Evolutionary conservation across 2,329 filamentous ascomycete genomes (phyloP), one percentile per base, ranked within the genome.

Genomic region (Nectriaceae sp.): DNA sequence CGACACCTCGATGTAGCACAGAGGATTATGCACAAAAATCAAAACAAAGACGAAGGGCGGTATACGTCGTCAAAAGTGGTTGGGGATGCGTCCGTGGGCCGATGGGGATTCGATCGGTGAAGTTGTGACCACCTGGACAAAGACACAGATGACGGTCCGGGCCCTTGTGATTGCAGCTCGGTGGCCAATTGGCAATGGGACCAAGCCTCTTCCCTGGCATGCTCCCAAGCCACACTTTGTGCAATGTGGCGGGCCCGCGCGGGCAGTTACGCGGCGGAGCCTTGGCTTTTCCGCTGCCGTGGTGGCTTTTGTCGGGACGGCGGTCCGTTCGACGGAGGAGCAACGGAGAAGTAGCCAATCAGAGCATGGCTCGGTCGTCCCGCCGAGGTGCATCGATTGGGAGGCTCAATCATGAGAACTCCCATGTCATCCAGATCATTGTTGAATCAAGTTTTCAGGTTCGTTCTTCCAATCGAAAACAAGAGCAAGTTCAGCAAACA

Each of bases 111-210:
- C 41, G 42, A 40, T 46, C 46, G 49, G 35, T 44, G 49, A 46
- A 49, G 46, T 49, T 31, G 26, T 15, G 49, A 49, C 46, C 46
- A 49, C 46, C 46, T 49, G 49, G 49, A 52, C 49, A 52, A 40
- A 46, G 42, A 15, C 26, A 31, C 26, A 31, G 26, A 31, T 15
- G 15, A 15, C 8, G 22, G 37, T 38, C 41, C 35, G 40, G 49
- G 50, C 43, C 50, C 50, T 50, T 50, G 50, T 53, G 50, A 53
- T 50, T 31, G 26, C 26, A 15, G 15, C 26, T 31, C 15, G 26
- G n/a, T n/a, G n/a, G n/a, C n/a, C n/a, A n/a, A n/a, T n/a, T n/a
- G n/a, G n/a, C n/a, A n/a, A n/a, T n/a, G n/a, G n/a, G n/a, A n/a
- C n/a, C n/a, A n/a, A n/a, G n/a, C n/a, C n/a, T n/a, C n/a, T n/a